Conservation (phyloP, 441 rosid species). For the Adansonia grandidieri region DNA sequence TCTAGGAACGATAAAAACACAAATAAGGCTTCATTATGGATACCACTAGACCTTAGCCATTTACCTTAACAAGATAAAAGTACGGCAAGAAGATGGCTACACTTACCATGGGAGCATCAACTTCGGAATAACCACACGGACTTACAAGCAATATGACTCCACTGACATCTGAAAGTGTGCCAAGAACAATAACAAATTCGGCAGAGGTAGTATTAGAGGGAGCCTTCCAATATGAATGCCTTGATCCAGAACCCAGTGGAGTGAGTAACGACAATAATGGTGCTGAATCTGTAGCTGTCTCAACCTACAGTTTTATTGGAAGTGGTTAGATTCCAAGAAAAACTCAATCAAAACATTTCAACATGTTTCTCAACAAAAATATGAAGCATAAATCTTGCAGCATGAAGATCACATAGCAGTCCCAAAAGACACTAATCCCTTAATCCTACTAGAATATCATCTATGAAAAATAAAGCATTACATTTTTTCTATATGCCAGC, state of each 20-base stretch:
- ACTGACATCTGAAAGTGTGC: constrained; percentile 79
- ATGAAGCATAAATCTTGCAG: constrained; percentile 18
- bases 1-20: no score
- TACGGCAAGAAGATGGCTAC: constrained; percentile 26
- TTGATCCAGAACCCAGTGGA: constrained; percentile 64
- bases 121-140: constrained; percentile 90
- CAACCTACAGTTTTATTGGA: constrained; percentile 61
- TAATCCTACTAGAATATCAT: not conserved
- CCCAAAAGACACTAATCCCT: not conserved
- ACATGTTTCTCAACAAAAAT: constrained; percentile 2
- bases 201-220: constrained; percentile 62
- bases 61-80: constrained; percentile 31
- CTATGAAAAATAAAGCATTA: not conserved
- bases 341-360: constrained; percentile 22
- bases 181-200: constrained; percentile 74
- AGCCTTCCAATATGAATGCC: constrained; percentile 86
- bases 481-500: not conserved
- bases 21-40: no score
- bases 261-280: constrained; percentile 79
- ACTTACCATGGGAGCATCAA: constrained; percentile 83
- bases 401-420: constrained; percentile 5
- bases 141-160: constrained; percentile 84
- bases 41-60: not conserved
- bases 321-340: constrained; percentile 23
- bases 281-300: constrained; percentile 86